Evolutionary conservation across 768 basidiomycete genomes (phyloP), one percentile per base, ranked within the genome.

Genomic region (Termitomyces sp.): DNA sequence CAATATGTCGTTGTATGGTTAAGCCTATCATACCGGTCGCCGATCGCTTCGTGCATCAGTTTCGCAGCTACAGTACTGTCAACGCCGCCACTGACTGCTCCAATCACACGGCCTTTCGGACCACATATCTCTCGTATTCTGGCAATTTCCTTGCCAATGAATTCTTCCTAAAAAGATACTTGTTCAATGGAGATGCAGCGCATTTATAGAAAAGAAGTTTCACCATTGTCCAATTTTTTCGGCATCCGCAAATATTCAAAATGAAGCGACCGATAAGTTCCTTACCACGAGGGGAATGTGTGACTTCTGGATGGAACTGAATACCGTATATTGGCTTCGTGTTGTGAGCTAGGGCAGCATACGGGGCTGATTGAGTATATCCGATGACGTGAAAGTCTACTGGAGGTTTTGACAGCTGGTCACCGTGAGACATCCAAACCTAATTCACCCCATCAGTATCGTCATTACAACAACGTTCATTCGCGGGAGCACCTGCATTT

Each of bases 361-460:
- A 98, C 0, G 96, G 96, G 0, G 96, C 94, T 1, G 87, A 88
- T 17, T 80, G 72, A 0, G 97, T 99, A 46, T 81, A 79, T 7
- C 94, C 96, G 62, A 98, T 91, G 62, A 89, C 82, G 66, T 91
- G 86, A 73, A 97, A 99, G 64, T 88, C 76, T 0, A 85, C 73
- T 16, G 96, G 97, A 2, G 89, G 81, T 48, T 79, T 82, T 27
- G 85, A 88, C 34, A 98, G 80, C 61, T 96, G 93, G 72, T 98
- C 97, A 11, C 95, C 94, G 68, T 99, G 97, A 17, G 96, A 98
- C 97, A 98, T 98, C 97, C 97, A 98, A 49, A 98, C 96, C 96
- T 98, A 59, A 4, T 54, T 37, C 30, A 52, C 34, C 25, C 46
- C 53, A 28, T 54, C 54, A 53, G 58, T 34, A 30, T 14, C 11